Conservation (phyloP, 1,284 basidiomycete genomes). For the Puccinia horiana region DNA sequence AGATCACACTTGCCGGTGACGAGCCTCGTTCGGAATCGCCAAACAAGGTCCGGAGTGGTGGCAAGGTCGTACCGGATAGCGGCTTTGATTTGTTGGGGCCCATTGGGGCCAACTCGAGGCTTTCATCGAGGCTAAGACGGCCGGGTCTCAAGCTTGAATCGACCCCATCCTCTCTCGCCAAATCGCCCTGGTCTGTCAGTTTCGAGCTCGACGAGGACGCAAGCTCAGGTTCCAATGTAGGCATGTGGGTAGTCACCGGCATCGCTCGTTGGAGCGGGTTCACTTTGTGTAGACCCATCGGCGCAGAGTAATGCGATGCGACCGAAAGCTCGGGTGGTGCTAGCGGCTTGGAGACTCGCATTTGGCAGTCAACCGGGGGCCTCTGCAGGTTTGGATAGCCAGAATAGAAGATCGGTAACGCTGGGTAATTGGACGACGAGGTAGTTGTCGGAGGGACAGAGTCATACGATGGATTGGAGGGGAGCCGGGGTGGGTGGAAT, state of each 20-base stretch:
- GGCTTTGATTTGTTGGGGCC: not conserved
- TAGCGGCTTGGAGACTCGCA: conserved; percentile 39
- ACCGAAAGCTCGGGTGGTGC: conserved; percentile 32
- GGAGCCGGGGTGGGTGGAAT: not conserved
- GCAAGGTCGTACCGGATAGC: conserved; percentile 28
- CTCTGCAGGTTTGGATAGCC: not conserved
- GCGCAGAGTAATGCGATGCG: not conserved
- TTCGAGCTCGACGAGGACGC: not conserved
- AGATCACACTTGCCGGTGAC: not conserved
- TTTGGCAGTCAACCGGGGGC: conserved; percentile 5
- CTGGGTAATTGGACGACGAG: conserved; percentile 23
- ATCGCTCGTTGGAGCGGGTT: conserved; percentile 33
- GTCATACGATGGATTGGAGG: not conserved
- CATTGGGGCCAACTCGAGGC: conserved; percentile 40
- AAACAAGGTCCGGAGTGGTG: conserved; percentile 39
- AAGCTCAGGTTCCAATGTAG: not conserved
- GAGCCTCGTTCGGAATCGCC: conserved; percentile 15
- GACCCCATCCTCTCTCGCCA: not conserved
- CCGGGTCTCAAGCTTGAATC: not conserved
- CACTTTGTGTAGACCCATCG: conserved; percentile 28
- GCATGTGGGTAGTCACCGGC: not conserved
- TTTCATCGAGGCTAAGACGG: not conserved
- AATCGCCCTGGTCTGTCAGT: not conserved
- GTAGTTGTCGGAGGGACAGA: conserved; percentile 8
- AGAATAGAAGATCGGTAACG: conserved; percentile 20